phyloP scores from a whole-genome alignment of 2,329 filamentous ascomycete species.

The Rutstroemia sydowiana region DNA sequence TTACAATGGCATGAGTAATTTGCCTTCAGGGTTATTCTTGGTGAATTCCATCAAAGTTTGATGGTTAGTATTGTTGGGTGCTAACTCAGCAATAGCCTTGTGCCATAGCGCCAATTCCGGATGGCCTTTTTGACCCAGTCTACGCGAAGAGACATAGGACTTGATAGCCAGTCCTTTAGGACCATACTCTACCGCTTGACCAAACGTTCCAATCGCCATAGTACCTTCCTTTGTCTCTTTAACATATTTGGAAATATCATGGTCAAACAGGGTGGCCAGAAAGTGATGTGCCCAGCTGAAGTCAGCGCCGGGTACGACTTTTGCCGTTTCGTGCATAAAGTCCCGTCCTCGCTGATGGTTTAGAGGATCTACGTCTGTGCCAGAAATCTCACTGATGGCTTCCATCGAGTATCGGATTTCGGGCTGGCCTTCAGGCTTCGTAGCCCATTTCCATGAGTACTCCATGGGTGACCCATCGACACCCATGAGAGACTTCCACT shows the following conservation, averaged over 20 bases:
- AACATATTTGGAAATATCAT: not conserved
- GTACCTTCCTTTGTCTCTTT: not conserved
- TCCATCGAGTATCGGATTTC: not conserved
- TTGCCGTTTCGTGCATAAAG: not conserved
- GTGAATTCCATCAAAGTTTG: not conserved
- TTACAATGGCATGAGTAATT: not conserved
- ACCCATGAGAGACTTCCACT: not conserved
- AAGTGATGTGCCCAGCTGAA: not conserved
- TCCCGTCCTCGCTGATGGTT: not conserved
- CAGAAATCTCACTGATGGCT: not conserved
- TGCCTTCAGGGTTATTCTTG: not conserved
- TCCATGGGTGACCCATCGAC: not conserved
- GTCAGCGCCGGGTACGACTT: not conserved
- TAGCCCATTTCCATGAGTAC: not conserved
- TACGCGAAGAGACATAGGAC: not conserved
- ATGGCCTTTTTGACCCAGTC: not conserved
- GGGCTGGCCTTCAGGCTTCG: not conserved
- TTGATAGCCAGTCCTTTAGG: not conserved
- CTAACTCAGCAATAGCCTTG: not conserved
- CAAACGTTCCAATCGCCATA: not conserved
- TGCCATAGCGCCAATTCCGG: not conserved
- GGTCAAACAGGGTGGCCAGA: not conserved
- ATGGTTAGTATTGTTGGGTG: not conserved
- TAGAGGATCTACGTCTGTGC: not conserved
- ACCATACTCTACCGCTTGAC: not conserved